Evolutionary conservation across 2,329 filamentous ascomycete species (phyloP).

Genomic region (Hymenoscyphus albidus): DNA sequence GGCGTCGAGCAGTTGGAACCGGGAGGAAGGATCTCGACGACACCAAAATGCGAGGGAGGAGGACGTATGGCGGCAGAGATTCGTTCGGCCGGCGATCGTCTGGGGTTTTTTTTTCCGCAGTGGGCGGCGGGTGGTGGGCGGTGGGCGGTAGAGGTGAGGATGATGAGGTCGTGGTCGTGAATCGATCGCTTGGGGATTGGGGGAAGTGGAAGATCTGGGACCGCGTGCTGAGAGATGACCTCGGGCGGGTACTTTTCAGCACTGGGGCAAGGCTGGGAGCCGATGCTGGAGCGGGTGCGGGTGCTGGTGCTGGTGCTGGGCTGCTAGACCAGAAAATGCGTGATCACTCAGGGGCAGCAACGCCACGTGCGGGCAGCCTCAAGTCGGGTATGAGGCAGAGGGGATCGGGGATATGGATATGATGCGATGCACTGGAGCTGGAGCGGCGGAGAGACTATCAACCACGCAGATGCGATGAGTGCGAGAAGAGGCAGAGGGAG

Average conservation of each 20-base stretch:
- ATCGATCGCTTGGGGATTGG: not conserved
- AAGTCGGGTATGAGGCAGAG: too few relatives aligned
- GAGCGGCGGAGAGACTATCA: not conserved
- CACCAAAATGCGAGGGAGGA: not conserved
- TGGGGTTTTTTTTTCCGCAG: not conserved
- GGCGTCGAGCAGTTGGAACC: slow-evolving; percentile 8
- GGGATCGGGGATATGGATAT: too few relatives aligned
- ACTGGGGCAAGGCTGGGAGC: not conserved
- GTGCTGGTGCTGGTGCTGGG: not conserved
- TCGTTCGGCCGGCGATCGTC: slow-evolving; percentile 6
- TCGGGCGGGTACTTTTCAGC: slow-evolving; percentile 1
- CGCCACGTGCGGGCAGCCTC: not conserved
- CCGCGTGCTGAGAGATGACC: not conserved
- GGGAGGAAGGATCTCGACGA: not conserved
- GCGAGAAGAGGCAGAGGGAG: not conserved
- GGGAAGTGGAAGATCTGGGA: not conserved
- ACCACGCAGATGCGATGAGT: not conserved
- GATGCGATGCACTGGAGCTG: too few relatives aligned
- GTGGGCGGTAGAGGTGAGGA: not conserved
- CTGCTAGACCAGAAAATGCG: not conserved
- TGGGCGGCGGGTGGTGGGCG: not conserved
- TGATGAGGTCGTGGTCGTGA: not conserved
- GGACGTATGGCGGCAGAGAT: slow-evolving; percentile 1
- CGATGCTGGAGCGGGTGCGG: not conserved
- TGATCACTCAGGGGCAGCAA: slow-evolving; percentile 1